A percentile compares a stretch with the other conserved stretches of the same genome.
phyloP scores from a whole-genome alignment of 2,329 filamentous ascomycete genomes.

The Colletotrichum melonis region DNA sequence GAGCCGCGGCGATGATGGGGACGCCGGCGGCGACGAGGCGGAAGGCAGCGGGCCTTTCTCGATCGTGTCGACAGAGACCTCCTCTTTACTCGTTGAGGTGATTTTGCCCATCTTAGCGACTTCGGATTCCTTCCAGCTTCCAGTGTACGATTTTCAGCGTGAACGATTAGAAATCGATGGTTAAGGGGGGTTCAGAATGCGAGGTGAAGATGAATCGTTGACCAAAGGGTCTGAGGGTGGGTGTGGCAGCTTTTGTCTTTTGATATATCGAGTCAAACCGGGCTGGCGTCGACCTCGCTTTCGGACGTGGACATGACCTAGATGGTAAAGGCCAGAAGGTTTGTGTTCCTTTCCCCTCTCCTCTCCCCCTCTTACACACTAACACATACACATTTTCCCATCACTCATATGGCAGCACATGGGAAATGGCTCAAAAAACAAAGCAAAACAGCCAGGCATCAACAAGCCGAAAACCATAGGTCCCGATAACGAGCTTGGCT shows the following conservation, averaged over 20 bases:
- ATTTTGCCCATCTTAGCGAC: slow-evolving; percentile 1
- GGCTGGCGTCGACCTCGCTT: not conserved
- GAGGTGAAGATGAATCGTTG: not conserved
- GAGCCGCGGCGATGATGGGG: not conserved
- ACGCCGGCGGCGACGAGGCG: not conserved
- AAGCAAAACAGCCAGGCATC: not conserved
- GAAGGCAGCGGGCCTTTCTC: not conserved
- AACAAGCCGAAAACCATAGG: not conserved
- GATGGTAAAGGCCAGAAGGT: not conserved
- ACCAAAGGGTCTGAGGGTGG: not conserved
- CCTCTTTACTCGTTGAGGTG: slow-evolving; percentile 3
- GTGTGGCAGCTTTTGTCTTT: not conserved
- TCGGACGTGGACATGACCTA: not conserved
- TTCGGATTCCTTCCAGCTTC: not conserved
- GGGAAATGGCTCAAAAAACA: not conserved
- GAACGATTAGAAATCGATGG: not conserved
- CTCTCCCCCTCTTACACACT: not conserved
- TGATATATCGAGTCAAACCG: not conserved
- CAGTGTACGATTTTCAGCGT: no score
- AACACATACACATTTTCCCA: no score
- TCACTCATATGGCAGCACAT: not conserved
- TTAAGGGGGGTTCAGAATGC: not conserved
- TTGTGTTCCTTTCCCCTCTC: not conserved
- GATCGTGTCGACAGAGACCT: slow-evolving; percentile 8
- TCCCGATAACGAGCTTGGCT: not conserved